Percentiles rank a stretch among this genome's conserved stretches.
These are phyloP conservation scores for Penicillium sp. DNA, from an alignment of 2,329 filamentous ascomycete species.

Conservation along the genomic window DNA sequence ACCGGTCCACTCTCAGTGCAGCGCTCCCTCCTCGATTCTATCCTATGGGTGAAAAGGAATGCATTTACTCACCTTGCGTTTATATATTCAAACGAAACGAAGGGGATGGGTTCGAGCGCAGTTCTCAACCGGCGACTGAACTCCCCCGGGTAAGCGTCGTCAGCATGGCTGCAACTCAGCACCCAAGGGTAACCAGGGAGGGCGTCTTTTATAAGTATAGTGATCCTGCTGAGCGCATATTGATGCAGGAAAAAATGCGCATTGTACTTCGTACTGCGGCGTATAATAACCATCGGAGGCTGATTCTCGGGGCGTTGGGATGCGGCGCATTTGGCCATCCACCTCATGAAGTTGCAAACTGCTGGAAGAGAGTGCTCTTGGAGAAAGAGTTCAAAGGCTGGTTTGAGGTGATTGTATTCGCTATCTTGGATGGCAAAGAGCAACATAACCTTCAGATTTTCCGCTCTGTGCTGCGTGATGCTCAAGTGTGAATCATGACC, in stretches of 20 bases:
- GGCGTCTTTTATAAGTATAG: conserved; percentile 36
- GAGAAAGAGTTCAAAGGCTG: conserved; percentile 59
- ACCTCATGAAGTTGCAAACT: conserved; percentile 53
- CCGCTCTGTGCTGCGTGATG: too few relatives aligned
- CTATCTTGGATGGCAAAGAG: conserved; percentile 40
- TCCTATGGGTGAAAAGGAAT: conserved; percentile 47
- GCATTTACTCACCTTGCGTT: conserved; percentile 56
- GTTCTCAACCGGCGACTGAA: conserved; percentile 33
- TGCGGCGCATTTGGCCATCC: conserved; percentile 64
- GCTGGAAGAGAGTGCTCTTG: conserved; percentile 56
- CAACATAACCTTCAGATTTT: too few relatives aligned
- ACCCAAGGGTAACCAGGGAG: conserved; percentile 32
- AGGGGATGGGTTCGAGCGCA: conserved; percentile 44
- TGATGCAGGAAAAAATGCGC: conserved; percentile 60
- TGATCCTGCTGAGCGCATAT: conserved; percentile 42
- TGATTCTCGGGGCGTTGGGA: conserved; percentile 64
- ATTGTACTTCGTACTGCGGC: conserved; percentile 56
- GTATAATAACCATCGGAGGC: conserved; percentile 49
- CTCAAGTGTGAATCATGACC: too few relatives aligned
- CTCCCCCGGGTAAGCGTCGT: conserved; percentile 53
- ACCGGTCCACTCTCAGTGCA: conserved; percentile 47
- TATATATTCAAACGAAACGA: conserved; percentile 53
- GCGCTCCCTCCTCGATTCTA: conserved; percentile 47
- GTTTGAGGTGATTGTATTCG: conserved; percentile 62
- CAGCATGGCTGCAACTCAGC: conserved; percentile 53